Percentiles rank a stretch among this genome's conserved stretches.
Evolutionary conservation across 768 basidiomycete genomes (phyloP).

Genomic region (Trametes meyenii): DNA sequence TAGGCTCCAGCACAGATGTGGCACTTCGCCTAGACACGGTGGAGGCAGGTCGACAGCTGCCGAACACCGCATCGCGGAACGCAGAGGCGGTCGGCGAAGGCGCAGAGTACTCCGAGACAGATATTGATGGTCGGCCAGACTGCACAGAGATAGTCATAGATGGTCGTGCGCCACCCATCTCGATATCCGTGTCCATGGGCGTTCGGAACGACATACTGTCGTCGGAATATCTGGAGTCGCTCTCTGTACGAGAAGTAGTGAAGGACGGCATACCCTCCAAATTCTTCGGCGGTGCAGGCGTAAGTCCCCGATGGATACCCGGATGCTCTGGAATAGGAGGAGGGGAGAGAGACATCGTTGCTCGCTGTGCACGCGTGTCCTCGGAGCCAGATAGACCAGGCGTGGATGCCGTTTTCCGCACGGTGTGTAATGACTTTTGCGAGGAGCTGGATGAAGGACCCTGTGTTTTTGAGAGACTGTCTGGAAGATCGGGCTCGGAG

Average conservation of each 20-base stretch:
- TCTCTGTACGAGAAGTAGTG: conserved; percentile 24
- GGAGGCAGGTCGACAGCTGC: conserved; percentile 30
- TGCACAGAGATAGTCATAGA: conserved; percentile 56
- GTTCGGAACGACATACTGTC: conserved; percentile 41
- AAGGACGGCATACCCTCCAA: conserved; percentile 24
- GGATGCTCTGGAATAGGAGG: conserved; percentile 43
- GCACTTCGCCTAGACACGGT: conserved; percentile 24
- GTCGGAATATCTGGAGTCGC: conserved; percentile 34
- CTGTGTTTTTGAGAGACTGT: conserved; percentile 22
- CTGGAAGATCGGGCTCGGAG: conserved; percentile 57
- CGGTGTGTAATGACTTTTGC: conserved; percentile 24
- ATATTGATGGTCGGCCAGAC: conserved; percentile 51
- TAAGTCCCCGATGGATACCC: conserved; percentile 24
- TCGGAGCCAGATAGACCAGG: conserved; percentile 25
- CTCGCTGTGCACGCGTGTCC: conserved; percentile 4
- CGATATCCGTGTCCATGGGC: conserved; percentile 31
- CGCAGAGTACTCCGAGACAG: conserved; percentile 65
- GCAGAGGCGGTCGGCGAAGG: conserved; percentile 79
- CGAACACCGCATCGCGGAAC: conserved; percentile 65
- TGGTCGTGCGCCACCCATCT: conserved; percentile 36
- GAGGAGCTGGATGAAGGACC: conserved; percentile 19
- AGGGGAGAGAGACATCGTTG: conserved; percentile 40
- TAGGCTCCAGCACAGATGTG: conserved; percentile 13
- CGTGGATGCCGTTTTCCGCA: conserved; percentile 30
- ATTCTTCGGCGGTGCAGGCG: conserved; percentile 25